Conservation (phyloP, 306 rosid species). For the Ceratonia siliqua region DNA sequence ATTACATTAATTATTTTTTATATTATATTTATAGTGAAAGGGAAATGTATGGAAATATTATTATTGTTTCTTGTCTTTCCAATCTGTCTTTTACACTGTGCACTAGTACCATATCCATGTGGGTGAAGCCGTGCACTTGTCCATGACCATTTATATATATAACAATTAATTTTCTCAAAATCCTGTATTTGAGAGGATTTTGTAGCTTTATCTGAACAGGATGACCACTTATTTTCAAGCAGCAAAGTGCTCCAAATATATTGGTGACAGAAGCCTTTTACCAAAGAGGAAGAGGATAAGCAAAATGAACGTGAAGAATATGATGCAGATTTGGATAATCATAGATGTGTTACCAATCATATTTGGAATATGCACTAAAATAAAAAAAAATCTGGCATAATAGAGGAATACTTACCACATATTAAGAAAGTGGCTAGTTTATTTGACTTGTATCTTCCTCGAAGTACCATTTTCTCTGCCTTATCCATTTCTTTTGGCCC, state of each 20-base stretch:
- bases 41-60: too few relatives aligned
- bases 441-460: background rate
- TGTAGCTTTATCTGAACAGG: too few relatives aligned
- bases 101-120: background rate
- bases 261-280: too few relatives aligned
- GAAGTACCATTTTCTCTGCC: constrained; percentile 1
- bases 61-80: constrained; percentile 11
- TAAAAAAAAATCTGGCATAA: background rate
- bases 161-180: too few relatives aligned
- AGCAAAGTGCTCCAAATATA: constrained; percentile 9
- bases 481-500: constrained; percentile 34
- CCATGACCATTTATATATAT: too few relatives aligned
- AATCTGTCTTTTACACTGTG: background rate
- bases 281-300: too few relatives aligned
- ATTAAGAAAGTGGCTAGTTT: constrained; percentile 27
- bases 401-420: constrained; percentile 14
- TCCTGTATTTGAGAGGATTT: too few relatives aligned
- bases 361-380: background rate
- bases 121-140: constrained; percentile 18
- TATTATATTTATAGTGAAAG: too few relatives aligned
- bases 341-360: background rate
- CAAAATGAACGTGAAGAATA: too few relatives aligned
- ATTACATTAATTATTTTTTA: too few relatives aligned
- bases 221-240: too few relatives aligned
- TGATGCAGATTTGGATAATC: background rate